Evolutionary conservation across 768 basidiomycete species (phyloP).

Genomic region (Collybiopsis luxurians): DNA sequence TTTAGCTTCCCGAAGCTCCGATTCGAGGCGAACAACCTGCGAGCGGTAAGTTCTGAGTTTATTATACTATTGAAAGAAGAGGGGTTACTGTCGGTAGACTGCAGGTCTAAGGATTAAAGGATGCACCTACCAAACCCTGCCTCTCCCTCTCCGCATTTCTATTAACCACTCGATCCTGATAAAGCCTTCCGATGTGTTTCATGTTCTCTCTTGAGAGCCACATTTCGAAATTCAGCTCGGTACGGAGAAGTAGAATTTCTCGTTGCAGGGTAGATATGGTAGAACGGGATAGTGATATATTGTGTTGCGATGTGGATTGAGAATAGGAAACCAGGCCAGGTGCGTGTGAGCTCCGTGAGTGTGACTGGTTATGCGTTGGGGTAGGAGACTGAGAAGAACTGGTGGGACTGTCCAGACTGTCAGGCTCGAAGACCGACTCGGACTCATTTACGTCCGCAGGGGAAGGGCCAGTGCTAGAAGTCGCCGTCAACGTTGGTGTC

Average conservation of each 20-base stretch:
- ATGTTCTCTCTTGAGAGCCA: conserved; percentile 83
- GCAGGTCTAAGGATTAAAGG: not conserved
- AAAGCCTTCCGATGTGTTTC: conserved; percentile 77
- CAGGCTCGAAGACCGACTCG: not conserved
- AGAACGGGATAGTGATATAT: conserved; percentile 41
- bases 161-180: conserved; percentile 69
- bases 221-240: conserved; percentile 82
- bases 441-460: not conserved
- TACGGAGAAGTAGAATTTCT: conserved; percentile 70
- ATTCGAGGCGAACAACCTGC: conserved; percentile 64
- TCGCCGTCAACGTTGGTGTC: no score
- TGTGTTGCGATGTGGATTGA: conserved; percentile 9
- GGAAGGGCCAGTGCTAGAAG: no score
- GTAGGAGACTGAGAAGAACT: no score
- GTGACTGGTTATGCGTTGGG: not conserved
- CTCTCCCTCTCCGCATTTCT: conserved; percentile 78
- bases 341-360: no score
- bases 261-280: conserved; percentile 72
- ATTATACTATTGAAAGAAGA: conserved; percentile 55
- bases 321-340: conserved; percentile 9
- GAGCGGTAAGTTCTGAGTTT: conserved; percentile 75
- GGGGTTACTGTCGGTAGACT: no score
- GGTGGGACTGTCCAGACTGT: not conserved
- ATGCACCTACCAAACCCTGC: conserved; percentile 65
- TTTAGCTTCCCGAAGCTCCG: conserved; percentile 70